phyloP scores from a whole-genome alignment of 179 eudicot species.

The Heliamphora pulchella region DNA sequence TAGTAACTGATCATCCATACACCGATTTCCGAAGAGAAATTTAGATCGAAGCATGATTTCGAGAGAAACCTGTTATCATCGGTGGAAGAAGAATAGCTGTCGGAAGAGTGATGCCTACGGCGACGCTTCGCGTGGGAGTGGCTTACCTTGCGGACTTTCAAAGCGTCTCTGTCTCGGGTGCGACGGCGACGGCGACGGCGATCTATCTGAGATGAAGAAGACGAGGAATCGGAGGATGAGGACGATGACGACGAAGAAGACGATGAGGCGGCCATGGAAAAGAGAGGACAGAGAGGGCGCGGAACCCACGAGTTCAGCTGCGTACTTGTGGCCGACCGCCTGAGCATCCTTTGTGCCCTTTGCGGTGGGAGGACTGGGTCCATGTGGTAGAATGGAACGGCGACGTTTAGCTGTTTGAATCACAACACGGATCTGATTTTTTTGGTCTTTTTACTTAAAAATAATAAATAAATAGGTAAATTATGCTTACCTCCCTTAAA shows the following conservation, averaged over 20 bases:
- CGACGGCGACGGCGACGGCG: conserved; percentile 47
- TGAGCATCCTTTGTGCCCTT: too few relatives aligned
- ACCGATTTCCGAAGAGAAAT: not conserved
- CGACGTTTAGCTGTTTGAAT: too few relatives aligned
- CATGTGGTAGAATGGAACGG: too few relatives aligned
- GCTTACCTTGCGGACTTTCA: conserved; percentile 51
- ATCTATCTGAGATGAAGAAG: conserved; percentile 29
- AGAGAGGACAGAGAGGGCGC: not conserved
- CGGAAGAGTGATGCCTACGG: conserved; percentile 43
- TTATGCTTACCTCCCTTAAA: too few relatives aligned
- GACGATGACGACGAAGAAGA: conserved; percentile 37
- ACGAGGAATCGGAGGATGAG: conserved; percentile 36
- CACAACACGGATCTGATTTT: too few relatives aligned
- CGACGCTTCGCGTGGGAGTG: conserved; percentile 59
- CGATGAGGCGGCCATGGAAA: conserved; percentile 48
- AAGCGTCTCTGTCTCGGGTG: conserved; percentile 31
- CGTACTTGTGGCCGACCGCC: not conserved
- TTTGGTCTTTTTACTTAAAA: too few relatives aligned
- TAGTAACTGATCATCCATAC: not conserved
- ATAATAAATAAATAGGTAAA: too few relatives aligned
- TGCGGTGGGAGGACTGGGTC: too few relatives aligned
- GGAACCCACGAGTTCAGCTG: not conserved
- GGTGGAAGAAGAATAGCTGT: conserved; percentile 41
- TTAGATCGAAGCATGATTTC: not conserved
- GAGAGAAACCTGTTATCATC: conserved; percentile 42